phyloP scores from a whole-genome alignment of 2,329 filamentous ascomycete species.

The Neofusicoccum parvum region DNA sequence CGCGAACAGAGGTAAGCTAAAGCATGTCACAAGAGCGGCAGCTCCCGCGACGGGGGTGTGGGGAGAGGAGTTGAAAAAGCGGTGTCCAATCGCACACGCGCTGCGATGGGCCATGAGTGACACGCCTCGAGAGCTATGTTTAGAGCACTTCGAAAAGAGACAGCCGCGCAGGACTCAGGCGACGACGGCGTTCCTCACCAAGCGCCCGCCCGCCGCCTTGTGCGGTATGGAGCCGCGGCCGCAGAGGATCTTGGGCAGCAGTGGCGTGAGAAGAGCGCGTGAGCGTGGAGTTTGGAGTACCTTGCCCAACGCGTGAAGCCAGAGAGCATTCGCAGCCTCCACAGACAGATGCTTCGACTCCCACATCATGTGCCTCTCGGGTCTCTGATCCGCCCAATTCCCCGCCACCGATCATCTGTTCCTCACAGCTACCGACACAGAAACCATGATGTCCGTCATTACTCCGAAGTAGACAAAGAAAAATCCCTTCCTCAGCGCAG shows the following conservation, averaged over 20 bases:
- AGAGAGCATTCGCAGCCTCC: too few relatives aligned
- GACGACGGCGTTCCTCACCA: background rate
- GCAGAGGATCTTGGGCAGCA: background rate
- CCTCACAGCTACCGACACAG: too few relatives aligned
- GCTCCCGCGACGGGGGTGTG: background rate
- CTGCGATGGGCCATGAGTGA: background rate
- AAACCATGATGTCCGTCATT: too few relatives aligned
- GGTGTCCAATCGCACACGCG: conserved; percentile 1
- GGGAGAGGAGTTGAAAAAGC: background rate
- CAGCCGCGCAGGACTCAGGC: background rate
- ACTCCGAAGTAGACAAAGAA: too few relatives aligned
- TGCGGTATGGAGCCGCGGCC: background rate
- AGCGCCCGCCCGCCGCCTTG: background rate
- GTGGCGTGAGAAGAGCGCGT: background rate
- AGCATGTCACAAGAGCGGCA: conserved; percentile 2
- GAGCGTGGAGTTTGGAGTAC: background rate
- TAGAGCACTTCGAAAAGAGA: background rate
- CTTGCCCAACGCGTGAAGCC: background rate
- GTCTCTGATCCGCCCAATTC: too few relatives aligned
- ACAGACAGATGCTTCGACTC: too few relatives aligned
- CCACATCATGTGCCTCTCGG: too few relatives aligned
- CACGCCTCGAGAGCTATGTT: background rate
- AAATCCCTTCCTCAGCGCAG: too few relatives aligned
- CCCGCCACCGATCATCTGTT: too few relatives aligned
- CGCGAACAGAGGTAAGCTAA: background rate